Evolutionary conservation across 805 yeast species (phyloP).

Genomic region (Candida sphagnicola): DNA sequence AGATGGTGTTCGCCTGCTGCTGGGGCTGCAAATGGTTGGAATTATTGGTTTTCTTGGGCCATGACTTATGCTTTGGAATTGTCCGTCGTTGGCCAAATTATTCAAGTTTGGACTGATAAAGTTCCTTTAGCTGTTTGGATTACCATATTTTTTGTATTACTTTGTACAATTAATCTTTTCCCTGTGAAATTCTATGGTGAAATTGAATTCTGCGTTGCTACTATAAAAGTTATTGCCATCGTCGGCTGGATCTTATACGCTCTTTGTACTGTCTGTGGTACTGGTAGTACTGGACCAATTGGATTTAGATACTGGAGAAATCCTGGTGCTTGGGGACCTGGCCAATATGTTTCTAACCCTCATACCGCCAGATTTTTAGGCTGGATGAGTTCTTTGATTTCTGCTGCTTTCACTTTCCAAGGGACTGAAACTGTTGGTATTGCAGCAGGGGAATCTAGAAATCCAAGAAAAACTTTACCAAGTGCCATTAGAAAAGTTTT

Average conservation of each 20-base stretch:
- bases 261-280: constrained; percentile 72
- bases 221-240: constrained; percentile 63
- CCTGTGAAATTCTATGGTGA: constrained; percentile 75
- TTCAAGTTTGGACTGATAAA: constrained; percentile 61
- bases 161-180: constrained; percentile 53
- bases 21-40: constrained; percentile 70
- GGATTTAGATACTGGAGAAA: constrained; percentile 81
- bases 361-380: constrained; percentile 62
- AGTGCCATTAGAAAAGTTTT: constrained; percentile 68
- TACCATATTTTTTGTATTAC: constrained; percentile 55
- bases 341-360: constrained; percentile 44
- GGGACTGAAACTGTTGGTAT: constrained; percentile 77
- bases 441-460: constrained; percentile 69
- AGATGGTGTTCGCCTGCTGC: constrained; percentile 66
- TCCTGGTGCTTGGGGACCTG: constrained; percentile 75
- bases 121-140: constrained; percentile 77
- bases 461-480: constrained; percentile 69
- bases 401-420: constrained; percentile 78
- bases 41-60: constrained; percentile 78
- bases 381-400: constrained; percentile 64
- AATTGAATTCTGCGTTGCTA: constrained; percentile 71
- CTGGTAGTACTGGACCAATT: constrained; percentile 62
- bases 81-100: constrained; percentile 64
- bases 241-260: constrained; percentile 68
- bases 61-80: constrained; percentile 72